Evolutionary conservation across 306 rosid species (phyloP), one percentile per base, ranked within the genome.

Genomic region (Dryas alaskensis): DNA sequence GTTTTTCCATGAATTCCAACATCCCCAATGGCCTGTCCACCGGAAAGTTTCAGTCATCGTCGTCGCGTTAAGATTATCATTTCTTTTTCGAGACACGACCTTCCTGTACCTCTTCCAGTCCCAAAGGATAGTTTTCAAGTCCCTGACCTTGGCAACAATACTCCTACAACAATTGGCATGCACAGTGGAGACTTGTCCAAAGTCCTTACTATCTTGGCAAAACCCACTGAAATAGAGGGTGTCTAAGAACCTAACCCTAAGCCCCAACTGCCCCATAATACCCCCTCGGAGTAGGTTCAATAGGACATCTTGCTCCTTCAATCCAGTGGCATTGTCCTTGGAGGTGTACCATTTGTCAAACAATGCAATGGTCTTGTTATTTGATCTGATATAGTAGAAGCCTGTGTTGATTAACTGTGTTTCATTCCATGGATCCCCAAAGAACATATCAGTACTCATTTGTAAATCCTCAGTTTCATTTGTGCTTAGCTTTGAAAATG

Each of bases 101-200:
- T 60, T 83, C 55, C 65, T 81, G 60, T 78, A 92, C 44, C n/a
- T 65, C 86, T 90, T 92, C 98, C 98, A 90, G 51, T 93, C 97
- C 4, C 72, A 61, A 2, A 89, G 85, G 0, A 73, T 73, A 0
- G 72, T 75, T 39, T 77, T 85, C 0, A 93, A 70, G 74, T 93
- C 98, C 0, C 4, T 39, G 4, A 84, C 75, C 76, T 93, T 93
- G 0, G 97, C 94, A 0, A 22, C 72, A 66, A 93, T 89, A 2
- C 88, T 89, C 44, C 88, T 83, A 10, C 98, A 93, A 22, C 98
- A 93, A 14, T 91, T 91, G 55, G 94, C 93, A 42, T 93, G 98
- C 49, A 93, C 81, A 0, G 87, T 93, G 37, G 69, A 39, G n/a
- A 89, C 97, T 2, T 6, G 81, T 72, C 76, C 44, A 12, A 91